These are phyloP conservation scores for Fusarium torreyae DNA, from an alignment of 2,329 filamentous ascomycete species.

Conservation along the genomic window DNA sequence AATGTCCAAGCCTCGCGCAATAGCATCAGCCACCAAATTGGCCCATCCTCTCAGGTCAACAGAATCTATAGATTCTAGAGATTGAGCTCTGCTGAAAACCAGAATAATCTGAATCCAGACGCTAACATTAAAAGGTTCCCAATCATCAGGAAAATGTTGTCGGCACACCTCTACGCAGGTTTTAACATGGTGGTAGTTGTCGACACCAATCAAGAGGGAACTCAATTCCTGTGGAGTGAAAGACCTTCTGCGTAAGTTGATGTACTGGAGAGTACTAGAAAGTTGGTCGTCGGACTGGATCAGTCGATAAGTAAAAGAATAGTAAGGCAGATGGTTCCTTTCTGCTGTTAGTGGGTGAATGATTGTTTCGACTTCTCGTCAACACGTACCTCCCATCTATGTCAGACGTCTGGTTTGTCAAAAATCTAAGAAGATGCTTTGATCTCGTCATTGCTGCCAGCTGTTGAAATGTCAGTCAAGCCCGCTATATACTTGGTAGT, in stretches of 20 bases:
- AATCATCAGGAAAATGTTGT: neutral
- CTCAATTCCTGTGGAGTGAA: too few species aligned
- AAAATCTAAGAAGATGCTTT: neutral
- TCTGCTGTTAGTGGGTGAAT: too few species aligned
- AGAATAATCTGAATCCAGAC: too few species aligned
- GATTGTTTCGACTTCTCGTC: neutral
- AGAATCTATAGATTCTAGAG: too few species aligned
- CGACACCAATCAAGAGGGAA: too few species aligned
- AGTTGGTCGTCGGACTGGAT: neutral
- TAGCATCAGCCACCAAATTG: neutral
- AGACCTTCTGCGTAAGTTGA: neutral
- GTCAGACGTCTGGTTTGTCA: neutral
- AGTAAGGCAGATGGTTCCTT: neutral
- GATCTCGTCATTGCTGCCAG: neutral
- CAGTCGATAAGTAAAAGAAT: neutral
- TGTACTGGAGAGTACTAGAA: neutral
- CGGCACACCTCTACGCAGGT: neutral
- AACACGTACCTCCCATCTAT: neutral
- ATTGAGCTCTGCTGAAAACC: too few species aligned
- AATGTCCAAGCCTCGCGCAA: neutral
- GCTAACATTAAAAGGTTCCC: neutral
- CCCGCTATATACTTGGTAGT: fast-evolving
- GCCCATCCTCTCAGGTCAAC: neutral
- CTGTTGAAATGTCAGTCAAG: neutral
- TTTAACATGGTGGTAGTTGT: too few species aligned